A percentile compares a stretch with the other conserved stretches of the same genome.
Conservation (phyloP, 352 stramenopile species). For the Globisporangium paroecandrum region DNA sequence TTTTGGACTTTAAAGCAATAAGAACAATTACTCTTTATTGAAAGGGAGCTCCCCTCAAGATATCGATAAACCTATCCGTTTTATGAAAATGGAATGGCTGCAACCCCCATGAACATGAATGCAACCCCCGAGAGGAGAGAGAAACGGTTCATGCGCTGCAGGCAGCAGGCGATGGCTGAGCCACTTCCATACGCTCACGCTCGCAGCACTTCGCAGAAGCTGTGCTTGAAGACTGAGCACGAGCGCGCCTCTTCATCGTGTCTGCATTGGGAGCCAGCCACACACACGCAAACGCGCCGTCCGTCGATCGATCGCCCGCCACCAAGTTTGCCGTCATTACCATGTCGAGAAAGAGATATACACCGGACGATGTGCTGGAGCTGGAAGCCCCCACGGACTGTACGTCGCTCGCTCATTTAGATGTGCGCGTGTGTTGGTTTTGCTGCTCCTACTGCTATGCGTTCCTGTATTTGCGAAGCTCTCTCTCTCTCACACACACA, state of each 20-base stretch:
- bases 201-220: not conserved
- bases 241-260: not conserved
- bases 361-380: conserved; percentile 78
- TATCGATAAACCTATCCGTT: too few species aligned
- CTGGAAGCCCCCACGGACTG: conserved; percentile 72
- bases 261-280: not conserved
- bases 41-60: too few species aligned
- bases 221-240: not conserved
- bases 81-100: too few species aligned
- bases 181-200: not conserved
- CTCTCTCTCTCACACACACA: not conserved
- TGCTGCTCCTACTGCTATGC: not conserved
- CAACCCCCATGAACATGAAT: too few species aligned
- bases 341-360: conserved; percentile 77
- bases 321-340: not conserved
- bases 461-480: not conserved
- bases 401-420: conserved; percentile 24
- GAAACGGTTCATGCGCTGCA: not conserved
- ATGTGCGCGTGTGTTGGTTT: not conserved
- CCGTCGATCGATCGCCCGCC: not conserved
- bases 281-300: not conserved
- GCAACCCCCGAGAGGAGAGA: not conserved
- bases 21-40: too few species aligned
- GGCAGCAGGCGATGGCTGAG: not conserved
- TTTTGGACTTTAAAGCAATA: too few species aligned